phyloP scores from a whole-genome alignment of 2,329 filamentous ascomycete genomes.

The Aureobasidium uvarum region DNA sequence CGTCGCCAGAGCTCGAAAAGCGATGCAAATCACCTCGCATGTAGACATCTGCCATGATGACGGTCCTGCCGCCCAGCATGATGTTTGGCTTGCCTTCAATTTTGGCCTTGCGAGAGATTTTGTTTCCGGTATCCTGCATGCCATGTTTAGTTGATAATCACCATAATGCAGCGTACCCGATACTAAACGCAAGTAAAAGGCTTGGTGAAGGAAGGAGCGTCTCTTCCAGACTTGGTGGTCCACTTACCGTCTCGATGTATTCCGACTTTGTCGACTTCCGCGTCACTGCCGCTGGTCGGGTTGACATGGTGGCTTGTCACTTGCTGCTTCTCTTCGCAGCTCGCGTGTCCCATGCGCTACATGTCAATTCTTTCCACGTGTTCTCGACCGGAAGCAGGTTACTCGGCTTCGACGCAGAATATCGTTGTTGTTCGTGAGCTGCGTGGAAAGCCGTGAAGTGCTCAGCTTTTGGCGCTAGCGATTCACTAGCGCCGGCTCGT shows the following conservation, averaged over 20 bases:
- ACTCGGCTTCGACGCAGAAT: background rate
- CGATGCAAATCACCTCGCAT: slow-evolving; percentile 82
- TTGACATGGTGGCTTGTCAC: slow-evolving; percentile 5
- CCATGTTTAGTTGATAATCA: background rate
- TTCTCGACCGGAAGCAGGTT: background rate
- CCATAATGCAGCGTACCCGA: background rate
- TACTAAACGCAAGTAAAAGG: background rate
- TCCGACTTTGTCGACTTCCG: slow-evolving; percentile 75
- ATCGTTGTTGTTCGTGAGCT: background rate
- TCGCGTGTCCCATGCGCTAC: slow-evolving; percentile 14
- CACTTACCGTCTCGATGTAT: slow-evolving; percentile 89
- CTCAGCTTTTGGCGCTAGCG: background rate
- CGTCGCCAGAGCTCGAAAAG: slow-evolving; percentile 44
- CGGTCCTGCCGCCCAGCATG: slow-evolving; percentile 89
- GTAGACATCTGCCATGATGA: slow-evolving; percentile 92
- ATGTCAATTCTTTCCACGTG: slow-evolving; percentile 15
- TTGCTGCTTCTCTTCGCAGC: slow-evolving; percentile 14
- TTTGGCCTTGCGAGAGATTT: slow-evolving; percentile 87
- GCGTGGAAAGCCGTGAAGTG: background rate
- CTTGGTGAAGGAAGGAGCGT: background rate
- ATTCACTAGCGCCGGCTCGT: background rate
- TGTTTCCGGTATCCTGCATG: slow-evolving; percentile 89
- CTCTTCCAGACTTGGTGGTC: background rate
- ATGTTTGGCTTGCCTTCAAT: slow-evolving; percentile 97
- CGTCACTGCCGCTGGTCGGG: slow-evolving; percentile 39